Evolutionary conservation across 495 filamentous ascomycete species (phyloP), one percentile per base, ranked within the genome.

Genomic region (Rusavskia elegans): DNA sequence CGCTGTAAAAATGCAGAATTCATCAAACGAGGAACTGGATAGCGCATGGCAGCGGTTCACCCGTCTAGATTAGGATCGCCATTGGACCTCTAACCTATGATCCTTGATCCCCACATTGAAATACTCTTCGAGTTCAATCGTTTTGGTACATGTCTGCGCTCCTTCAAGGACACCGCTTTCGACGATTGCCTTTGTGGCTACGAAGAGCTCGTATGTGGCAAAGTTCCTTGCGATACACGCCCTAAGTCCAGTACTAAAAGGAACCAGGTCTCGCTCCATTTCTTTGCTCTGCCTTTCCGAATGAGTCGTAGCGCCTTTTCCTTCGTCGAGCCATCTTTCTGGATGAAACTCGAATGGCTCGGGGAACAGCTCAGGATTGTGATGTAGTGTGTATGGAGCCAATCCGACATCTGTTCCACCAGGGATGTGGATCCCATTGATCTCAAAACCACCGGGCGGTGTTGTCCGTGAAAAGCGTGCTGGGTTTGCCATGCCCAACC

Each of bases 151-250:
- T 14, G 61, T 56, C 45, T 51, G 65, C 3, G 73, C 70, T 5
- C 70, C 72, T 16, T 60, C 55, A 9, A 79, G 57, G 5, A 74
- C 57, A 54, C 67, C 68, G n/a, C 54, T 62, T 48, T 65, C 44
- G 3, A 63, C 72, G 30, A 77, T 41, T 21, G 54, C 60, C 45
- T 68, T 56, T 1, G 66, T 62, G 2, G 63, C 65, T 57, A 65
- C 51, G 13, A 57, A 67, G 27, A 78, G 51, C 57, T 75, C 66
- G 9, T 56, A 40, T 23, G 51, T 67, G 0, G 72, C 75, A 36
- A 79, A 49, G 53, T 71, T 71, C 44, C 70, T 54, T 19, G 69
- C 76, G 57, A 79, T 76, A 52, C 76, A 79, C 14, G 63, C 60
- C 45, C 76, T 63, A 11, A 64, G 51, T 0, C 76, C 76, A 30